Evolutionary conservation across 148 eudicot species (phyloP).

Genomic region (Rhododendron mucronatum): DNA sequence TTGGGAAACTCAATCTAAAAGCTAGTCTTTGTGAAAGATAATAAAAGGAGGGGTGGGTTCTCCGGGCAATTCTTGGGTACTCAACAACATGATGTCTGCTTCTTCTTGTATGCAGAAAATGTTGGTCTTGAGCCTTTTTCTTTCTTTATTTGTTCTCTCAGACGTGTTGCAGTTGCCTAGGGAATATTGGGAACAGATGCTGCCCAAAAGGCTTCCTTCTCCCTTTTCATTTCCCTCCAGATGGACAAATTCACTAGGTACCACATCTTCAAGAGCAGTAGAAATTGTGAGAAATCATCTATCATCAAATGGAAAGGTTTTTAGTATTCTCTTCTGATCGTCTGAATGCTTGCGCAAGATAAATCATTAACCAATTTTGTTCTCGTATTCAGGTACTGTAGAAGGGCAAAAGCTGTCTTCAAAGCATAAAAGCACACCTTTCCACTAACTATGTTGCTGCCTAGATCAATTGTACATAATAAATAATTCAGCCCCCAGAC

Average conservation of each 20-base stretch:
- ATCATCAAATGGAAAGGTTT: conserved; percentile 49
- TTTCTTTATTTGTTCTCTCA: conserved; percentile 38
- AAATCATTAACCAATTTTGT: background rate
- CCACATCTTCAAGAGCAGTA: conserved; percentile 30
- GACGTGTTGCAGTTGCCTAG: conserved; percentile 33
- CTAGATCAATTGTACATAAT: no score
- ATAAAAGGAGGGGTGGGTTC: conserved; percentile 1
- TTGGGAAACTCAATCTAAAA: conserved; percentile 2
- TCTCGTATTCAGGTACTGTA: conserved; percentile 59
- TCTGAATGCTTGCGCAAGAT: background rate
- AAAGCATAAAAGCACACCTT: conserved; percentile 11
- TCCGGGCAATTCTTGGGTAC: conserved; percentile 9
- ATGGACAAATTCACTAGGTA: conserved; percentile 53
- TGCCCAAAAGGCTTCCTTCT: conserved; percentile 22
- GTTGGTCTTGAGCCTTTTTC: conserved; percentile 43
- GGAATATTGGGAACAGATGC: no score
- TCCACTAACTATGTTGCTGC: no score
- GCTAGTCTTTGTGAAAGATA: conserved; percentile 18
- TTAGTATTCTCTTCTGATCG: background rate
- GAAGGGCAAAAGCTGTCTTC: conserved; percentile 79
- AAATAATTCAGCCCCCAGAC: no score
- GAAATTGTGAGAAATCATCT: conserved; percentile 27
- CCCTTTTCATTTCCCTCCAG: conserved; percentile 73
- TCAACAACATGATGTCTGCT: conserved; percentile 29
- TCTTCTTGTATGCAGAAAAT: conserved; percentile 30